phyloP scores from a whole-genome alignment of 306 rosid genomes.

The cucumber (Cucumis sativus) region DNA sequence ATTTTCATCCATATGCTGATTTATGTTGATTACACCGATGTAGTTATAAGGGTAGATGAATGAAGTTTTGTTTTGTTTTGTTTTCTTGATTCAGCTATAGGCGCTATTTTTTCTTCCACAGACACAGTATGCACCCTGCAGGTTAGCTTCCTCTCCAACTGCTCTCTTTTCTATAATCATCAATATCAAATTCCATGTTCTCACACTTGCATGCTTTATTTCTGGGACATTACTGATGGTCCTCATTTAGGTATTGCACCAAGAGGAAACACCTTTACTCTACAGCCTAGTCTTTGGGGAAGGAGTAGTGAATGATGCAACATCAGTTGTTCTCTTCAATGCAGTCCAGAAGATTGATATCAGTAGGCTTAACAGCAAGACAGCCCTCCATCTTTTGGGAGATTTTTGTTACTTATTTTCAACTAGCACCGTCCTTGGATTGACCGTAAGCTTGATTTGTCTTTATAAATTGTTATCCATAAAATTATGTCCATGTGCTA shows the following conservation, averaged over 20 bases:
- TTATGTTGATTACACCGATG: background rate
- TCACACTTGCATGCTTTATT: background rate
- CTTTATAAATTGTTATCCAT: background rate
- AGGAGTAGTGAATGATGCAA: conserved; percentile 94
- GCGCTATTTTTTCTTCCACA: conserved; percentile 81
- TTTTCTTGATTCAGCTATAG: conserved; percentile 46
- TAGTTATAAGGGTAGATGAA: background rate
- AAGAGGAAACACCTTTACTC: conserved; percentile 77
- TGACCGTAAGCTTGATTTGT: conserved; percentile 35
- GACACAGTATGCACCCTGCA: conserved; percentile 91
- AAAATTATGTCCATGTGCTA: background rate
- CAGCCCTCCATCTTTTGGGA: conserved; percentile 27
- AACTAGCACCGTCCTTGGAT: conserved; percentile 72
- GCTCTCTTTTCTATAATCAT: conserved; percentile 17
- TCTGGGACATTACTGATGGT: conserved; percentile 1
- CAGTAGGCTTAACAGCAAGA: conserved; percentile 18
- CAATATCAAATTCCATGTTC: background rate
- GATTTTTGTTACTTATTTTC: conserved; percentile 68
- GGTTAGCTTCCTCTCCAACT: conserved; percentile 40
- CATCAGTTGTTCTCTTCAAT: conserved; percentile 83
- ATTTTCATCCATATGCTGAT: background rate
- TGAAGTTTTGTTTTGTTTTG: conserved; percentile 13
- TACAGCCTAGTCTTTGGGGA: conserved; percentile 93
- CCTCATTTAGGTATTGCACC: conserved; percentile 58
- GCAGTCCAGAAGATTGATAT: conserved; percentile 74